A percentile compares a stretch with the other conserved stretches of the same genome.
Evolutionary conservation across 768 basidiomycete species (phyloP).

Genomic region (Hericium rajendrae): DNA sequence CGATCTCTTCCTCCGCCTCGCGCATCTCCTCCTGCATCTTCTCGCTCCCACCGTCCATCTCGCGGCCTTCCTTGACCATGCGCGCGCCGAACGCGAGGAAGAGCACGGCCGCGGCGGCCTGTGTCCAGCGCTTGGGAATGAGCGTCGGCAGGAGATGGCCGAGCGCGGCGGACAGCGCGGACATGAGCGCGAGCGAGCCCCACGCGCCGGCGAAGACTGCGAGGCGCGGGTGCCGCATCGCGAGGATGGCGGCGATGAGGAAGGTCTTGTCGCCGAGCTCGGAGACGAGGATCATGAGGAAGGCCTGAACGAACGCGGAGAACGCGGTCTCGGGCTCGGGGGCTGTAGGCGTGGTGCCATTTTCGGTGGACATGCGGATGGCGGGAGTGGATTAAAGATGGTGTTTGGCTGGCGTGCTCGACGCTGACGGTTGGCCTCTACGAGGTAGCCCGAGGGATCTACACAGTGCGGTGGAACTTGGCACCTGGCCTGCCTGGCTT

Average conservation of each 20-base stretch:
- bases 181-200: constrained; percentile 85
- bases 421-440: too few species aligned
- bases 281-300: constrained; percentile 85
- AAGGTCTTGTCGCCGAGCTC: constrained; percentile 97
- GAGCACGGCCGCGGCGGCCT: constrained; percentile 56
- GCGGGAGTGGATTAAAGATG: neutral
- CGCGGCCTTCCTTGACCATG: constrained; percentile 79
- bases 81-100: constrained; percentile 87
- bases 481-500: too few species aligned
- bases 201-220: constrained; percentile 87
- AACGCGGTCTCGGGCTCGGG: constrained; percentile 23
- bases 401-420: too few species aligned
- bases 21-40: constrained; percentile 92
- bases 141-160: constrained; percentile 84
- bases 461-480: too few species aligned
- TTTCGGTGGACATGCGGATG: neutral
- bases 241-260: constrained; percentile 79
- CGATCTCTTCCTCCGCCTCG: constrained; percentile 93
- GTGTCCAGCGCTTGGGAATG: constrained; percentile 53
- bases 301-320: constrained; percentile 66
- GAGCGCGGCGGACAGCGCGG: constrained; percentile 85
- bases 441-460: too few species aligned
- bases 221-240: constrained; percentile 84
- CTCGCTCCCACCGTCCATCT: constrained; percentile 68
- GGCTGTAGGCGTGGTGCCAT: neutral